Percentiles rank a stretch among this genome's conserved stretches.
Conservation (phyloP, 129 eudicot species). For the Saussurea involucrata region DNA sequence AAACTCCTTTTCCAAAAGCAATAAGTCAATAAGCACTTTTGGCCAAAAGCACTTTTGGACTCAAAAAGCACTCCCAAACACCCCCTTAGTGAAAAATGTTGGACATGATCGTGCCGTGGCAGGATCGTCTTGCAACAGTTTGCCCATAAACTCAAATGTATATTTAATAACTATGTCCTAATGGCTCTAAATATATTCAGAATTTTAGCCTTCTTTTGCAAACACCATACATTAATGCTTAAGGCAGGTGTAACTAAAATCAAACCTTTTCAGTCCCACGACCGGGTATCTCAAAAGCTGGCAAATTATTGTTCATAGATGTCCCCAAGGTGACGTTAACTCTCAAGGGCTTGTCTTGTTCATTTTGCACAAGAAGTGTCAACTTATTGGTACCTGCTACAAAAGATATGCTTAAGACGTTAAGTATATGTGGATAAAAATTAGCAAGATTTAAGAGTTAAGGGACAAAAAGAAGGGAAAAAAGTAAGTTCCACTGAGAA, state of each 20-base stretch:
- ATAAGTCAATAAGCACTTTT: no score
- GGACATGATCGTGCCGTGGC: neutral
- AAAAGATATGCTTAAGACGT: slow-evolving; percentile 5
- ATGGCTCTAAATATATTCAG: neutral
- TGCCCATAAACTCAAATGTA: neutral
- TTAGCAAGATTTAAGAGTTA: neutral
- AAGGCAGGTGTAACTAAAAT: neutral
- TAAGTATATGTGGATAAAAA: neutral
- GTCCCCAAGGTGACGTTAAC: slow-evolving; percentile 13
- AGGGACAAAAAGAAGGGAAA: neutral
- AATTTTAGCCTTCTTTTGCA: neutral
- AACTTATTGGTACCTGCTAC: slow-evolving; percentile 22
- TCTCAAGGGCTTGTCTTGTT: slow-evolving; percentile 17
- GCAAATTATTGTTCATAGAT: neutral
- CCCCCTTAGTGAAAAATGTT: neutral
- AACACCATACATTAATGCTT: neutral
- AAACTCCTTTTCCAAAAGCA: no score
- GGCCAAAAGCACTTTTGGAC: no score
- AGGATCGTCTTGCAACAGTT: neutral
- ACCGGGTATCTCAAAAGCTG: slow-evolving; percentile 14
- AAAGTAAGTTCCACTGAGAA: neutral
- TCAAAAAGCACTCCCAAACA: no score
- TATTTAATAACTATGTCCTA: neutral
- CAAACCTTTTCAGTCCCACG: slow-evolving; percentile 22
- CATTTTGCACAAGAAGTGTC: slow-evolving; percentile 24